phyloP scores from a whole-genome alignment of 495 filamentous ascomycete species.

The Elaphomyces granulatus region DNA sequence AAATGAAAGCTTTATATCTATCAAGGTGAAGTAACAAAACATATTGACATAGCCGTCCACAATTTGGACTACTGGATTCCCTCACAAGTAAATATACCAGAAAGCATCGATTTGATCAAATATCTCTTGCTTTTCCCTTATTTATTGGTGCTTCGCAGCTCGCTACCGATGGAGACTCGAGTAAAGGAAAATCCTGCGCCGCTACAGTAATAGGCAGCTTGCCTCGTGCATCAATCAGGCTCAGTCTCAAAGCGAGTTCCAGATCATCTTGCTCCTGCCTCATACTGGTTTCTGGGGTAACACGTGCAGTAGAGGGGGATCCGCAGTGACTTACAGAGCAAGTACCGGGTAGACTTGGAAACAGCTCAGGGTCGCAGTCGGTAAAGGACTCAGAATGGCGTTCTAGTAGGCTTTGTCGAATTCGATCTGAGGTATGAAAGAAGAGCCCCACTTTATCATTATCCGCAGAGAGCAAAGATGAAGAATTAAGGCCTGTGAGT shows the following conservation, averaged over 20 bases:
- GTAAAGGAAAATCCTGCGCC: slow-evolving; percentile 44
- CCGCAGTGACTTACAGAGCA: slow-evolving; percentile 13
- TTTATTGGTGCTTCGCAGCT: too few species aligned
- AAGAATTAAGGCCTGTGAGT: too few species aligned
- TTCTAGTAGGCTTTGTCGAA: slow-evolving; percentile 34
- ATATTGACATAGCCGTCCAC: too few species aligned
- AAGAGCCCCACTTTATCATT: slow-evolving; percentile 18
- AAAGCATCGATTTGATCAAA: too few species aligned
- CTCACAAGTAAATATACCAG: too few species aligned
- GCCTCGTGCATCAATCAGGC: slow-evolving; percentile 60
- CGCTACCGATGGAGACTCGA: slow-evolving; percentile 32
- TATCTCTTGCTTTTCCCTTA: background rate
- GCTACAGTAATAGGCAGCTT: slow-evolving; percentile 14
- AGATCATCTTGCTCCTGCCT: slow-evolving; percentile 55
- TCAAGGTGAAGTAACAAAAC: too few species aligned
- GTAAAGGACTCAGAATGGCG: too few species aligned
- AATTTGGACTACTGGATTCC: too few species aligned
- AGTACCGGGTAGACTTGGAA: slow-evolving; percentile 6
- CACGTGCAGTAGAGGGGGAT: slow-evolving; percentile 6
- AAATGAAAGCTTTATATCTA: too few species aligned
- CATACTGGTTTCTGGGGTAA: slow-evolving; percentile 19
- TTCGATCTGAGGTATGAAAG: slow-evolving; percentile 38
- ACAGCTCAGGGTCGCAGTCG: too few species aligned
- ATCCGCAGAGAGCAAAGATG: slow-evolving; percentile 16
- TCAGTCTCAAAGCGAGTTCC: slow-evolving; percentile 71